These are phyloP conservation scores for Pythium angustatum DNA, from an alignment of 352 stramenopile species.

Conservation along the genomic window DNA sequence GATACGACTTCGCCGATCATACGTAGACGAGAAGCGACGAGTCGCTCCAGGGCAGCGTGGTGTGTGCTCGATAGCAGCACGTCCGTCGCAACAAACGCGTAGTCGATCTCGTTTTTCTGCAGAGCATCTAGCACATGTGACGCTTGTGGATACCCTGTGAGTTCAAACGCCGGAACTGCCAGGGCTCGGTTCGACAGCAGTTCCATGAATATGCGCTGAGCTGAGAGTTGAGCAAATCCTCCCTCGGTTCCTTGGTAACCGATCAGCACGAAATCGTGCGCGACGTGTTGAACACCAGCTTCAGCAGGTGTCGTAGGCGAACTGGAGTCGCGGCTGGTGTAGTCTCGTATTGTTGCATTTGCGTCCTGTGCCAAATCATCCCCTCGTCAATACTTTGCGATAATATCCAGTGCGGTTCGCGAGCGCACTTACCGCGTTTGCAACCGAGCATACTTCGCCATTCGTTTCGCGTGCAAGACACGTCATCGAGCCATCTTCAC, in stretches of 20 bases:
- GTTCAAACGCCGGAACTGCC: not conserved
- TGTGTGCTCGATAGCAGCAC: not conserved
- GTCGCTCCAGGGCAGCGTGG: not conserved
- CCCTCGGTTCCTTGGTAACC: not conserved
- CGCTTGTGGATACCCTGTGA: not conserved
- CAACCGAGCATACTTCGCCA: no score
- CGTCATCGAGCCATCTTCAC: no score
- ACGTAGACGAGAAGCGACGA: not conserved
- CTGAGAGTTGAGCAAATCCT: not conserved
- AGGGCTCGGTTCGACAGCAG: not conserved
- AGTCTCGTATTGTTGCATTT: no score
- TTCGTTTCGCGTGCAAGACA: no score
- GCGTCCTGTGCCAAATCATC: no score
- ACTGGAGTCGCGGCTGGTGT: no score
- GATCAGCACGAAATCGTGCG: not conserved
- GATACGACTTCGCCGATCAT: constrained; percentile 5
- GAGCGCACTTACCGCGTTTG: no score
- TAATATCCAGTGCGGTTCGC: no score
- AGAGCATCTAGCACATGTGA: not conserved
- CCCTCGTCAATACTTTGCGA: no score
- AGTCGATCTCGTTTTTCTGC: not conserved
- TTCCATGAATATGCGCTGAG: not conserved
- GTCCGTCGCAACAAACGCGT: not conserved
- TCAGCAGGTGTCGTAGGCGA: no score
- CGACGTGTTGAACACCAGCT: no score